Conservation (phyloP, 768 basidiomycete genomes). For the Leucosporidium creatinivorum region DNA sequence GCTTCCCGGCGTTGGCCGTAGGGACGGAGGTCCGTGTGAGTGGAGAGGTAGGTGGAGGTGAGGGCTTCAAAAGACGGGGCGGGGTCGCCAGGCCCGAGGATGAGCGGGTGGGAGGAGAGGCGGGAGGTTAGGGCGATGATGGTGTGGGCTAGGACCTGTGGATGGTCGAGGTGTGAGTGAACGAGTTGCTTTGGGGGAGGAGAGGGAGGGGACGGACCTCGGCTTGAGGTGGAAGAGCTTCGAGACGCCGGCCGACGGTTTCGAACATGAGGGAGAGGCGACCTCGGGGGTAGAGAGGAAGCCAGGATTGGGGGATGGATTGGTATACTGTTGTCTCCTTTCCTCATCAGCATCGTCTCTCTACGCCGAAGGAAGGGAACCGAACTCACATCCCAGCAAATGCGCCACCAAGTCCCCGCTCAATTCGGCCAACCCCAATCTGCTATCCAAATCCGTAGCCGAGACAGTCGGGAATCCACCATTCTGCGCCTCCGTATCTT, state of each 20-base stretch:
- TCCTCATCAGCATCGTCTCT: too few species aligned
- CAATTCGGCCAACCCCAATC: conserved; percentile 7
- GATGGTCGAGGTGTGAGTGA: background rate
- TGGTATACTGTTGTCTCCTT: conserved; percentile 23
- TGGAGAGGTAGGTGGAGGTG: conserved; percentile 9
- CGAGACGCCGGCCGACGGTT: conserved; percentile 13
- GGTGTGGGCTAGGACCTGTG: conserved; percentile 26
- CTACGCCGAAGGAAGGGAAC: too few species aligned
- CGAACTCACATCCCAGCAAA: conserved; percentile 20
- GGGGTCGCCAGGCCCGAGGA: conserved; percentile 10
- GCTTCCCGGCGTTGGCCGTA: conserved; percentile 18
- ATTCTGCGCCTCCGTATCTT: background rate
- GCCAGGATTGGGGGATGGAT: conserved; percentile 23
- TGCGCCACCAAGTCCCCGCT: conserved; percentile 23
- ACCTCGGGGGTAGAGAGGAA: conserved; percentile 13
- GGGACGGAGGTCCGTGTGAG: conserved; percentile 17
- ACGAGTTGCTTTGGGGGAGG: background rate
- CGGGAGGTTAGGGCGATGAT: conserved; percentile 31
- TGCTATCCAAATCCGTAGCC: background rate
- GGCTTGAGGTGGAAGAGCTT: conserved; percentile 9
- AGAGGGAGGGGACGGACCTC: conserved; percentile 2
- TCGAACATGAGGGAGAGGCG: conserved; percentile 16
- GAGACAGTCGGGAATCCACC: background rate
- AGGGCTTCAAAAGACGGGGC: conserved; percentile 13
- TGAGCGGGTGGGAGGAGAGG: conserved; percentile 22